phyloP scores from a whole-genome alignment of 352 stramenopile species.

The Globisporangium paroecandrum region DNA sequence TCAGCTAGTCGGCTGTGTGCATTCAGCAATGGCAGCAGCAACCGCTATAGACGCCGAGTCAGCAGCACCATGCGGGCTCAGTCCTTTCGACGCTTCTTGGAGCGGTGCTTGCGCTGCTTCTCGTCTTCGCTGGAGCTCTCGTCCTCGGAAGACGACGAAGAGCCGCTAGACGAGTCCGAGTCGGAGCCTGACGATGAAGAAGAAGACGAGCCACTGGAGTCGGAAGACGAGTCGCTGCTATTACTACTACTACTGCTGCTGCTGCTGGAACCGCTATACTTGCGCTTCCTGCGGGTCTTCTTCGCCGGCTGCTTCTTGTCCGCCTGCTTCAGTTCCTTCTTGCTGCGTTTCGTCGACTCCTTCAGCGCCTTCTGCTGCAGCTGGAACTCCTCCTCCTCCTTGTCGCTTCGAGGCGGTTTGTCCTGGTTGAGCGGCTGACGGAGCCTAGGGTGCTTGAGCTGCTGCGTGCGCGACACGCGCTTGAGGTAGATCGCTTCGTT shows the following conservation, averaged over 20 bases:
- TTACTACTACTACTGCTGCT: conserved; percentile 33
- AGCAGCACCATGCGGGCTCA: conserved; percentile 10
- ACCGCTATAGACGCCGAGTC: background rate
- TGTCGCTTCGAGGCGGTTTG: conserved; percentile 48
- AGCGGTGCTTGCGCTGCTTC: conserved; percentile 20
- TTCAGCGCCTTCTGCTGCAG: conserved; percentile 19
- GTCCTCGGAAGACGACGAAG: conserved; percentile 21
- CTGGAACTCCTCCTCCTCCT: conserved; percentile 28
- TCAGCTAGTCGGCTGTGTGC: background rate
- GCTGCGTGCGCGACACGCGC: conserved; percentile 69
- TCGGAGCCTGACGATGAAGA: conserved; percentile 9
- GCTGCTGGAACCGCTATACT: conserved; percentile 25
- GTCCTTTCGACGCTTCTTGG: conserved; percentile 42
- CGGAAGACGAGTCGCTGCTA: conserved; percentile 20
- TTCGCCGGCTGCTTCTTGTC: conserved; percentile 14
- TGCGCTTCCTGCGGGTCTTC: conserved; percentile 25
- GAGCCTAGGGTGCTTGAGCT: conserved; percentile 77
- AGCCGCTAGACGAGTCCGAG: conserved; percentile 25
- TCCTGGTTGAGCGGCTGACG: conserved; percentile 82
- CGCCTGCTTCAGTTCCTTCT: conserved; percentile 18
- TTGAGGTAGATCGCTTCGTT: conserved; percentile 80
- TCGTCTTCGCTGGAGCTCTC: conserved; percentile 21
- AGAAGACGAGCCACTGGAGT: conserved; percentile 21
- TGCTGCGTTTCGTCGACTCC: conserved; percentile 10
- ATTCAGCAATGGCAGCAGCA: background rate